Conservation (phyloP, 1,139 yeast species). For the Scheffersomyces stambukii region DNA sequence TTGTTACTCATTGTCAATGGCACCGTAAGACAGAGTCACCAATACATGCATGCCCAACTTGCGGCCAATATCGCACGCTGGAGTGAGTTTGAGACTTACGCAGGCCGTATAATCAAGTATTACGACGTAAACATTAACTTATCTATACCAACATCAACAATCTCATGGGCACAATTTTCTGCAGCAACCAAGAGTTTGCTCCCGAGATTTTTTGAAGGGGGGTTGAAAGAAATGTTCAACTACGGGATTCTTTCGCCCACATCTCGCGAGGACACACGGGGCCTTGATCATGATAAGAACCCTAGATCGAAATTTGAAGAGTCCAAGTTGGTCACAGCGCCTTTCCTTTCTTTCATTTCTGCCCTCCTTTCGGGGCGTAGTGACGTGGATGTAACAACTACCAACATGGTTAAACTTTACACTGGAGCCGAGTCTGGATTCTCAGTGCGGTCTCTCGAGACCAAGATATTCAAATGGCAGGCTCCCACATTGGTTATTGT, state of each 20-base stretch:
- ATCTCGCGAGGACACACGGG: background rate
- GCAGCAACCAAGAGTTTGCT: conserved; percentile 24
- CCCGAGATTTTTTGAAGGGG: conserved; percentile 36
- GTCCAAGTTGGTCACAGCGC: conserved; percentile 38
- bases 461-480: conserved; percentile 83
- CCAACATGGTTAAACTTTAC: conserved; percentile 59
- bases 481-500: conserved; percentile 77
- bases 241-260: conserved; percentile 16
- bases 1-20: conserved; percentile 34
- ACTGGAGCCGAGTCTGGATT: conserved; percentile 77
- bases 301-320: conserved; percentile 18
- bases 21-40: conserved; percentile 22
- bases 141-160: too few species aligned
- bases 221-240: conserved; percentile 30
- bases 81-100: conserved; percentile 28
- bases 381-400: conserved; percentile 21
- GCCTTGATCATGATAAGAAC: background rate
- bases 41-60: conserved; percentile 13
- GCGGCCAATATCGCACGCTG: conserved; percentile 20
- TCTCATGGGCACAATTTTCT: too few species aligned
- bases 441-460: conserved; percentile 81
- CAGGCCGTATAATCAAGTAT: conserved; percentile 40
- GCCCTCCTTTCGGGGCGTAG: conserved; percentile 21
- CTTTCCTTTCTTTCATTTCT: conserved; percentile 40
- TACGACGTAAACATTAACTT: conserved; percentile 36